A percentile compares a stretch with the other conserved stretches of the same genome.
Conservation (phyloP, 192 early-diverging fungal genomes). For the Umbelopsis sp. region DNA sequence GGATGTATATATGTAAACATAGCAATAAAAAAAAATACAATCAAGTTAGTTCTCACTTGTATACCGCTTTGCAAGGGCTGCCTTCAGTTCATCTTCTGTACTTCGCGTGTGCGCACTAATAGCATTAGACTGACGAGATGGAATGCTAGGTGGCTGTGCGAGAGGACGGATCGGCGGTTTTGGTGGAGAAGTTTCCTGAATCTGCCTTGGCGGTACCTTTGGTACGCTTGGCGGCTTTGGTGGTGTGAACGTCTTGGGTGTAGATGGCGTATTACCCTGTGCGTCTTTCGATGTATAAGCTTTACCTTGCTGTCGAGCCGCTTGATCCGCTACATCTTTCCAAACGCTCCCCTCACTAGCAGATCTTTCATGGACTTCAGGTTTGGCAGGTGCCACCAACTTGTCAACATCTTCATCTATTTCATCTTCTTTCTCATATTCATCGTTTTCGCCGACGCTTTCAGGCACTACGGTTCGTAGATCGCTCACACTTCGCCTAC, state of each 20-base stretch:
- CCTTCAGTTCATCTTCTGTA: conserved; percentile 4
- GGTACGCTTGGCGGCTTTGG: conserved; percentile 23
- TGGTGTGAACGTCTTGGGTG: not conserved
- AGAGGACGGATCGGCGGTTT: not conserved
- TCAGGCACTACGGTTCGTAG: not conserved
- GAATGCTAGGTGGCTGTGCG: not conserved
- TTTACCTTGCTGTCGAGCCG: not conserved
- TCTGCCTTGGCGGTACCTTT: conserved; percentile 8
- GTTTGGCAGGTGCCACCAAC: not conserved
- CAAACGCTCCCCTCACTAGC: not conserved
- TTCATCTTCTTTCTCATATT: not conserved
- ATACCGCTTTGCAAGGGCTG: conserved; percentile 5
- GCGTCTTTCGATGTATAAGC: not conserved
- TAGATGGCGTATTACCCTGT: not conserved
- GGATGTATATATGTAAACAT: not conserved
- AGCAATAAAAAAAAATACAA: not conserved
- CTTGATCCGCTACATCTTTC: conserved; percentile 19
- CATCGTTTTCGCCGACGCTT: not conserved
- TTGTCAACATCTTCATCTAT: conserved; percentile 1
- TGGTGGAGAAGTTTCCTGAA: not conserved
- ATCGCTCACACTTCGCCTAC: conserved; percentile 17
- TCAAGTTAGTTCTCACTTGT: conserved; percentile 1
- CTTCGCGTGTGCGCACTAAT: not conserved
- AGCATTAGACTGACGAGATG: not conserved
- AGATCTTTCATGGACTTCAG: not conserved